Evolutionary conservation across 768 basidiomycete species (phyloP).

Genomic region (Rhodosporidiobolus odoratus): DNA sequence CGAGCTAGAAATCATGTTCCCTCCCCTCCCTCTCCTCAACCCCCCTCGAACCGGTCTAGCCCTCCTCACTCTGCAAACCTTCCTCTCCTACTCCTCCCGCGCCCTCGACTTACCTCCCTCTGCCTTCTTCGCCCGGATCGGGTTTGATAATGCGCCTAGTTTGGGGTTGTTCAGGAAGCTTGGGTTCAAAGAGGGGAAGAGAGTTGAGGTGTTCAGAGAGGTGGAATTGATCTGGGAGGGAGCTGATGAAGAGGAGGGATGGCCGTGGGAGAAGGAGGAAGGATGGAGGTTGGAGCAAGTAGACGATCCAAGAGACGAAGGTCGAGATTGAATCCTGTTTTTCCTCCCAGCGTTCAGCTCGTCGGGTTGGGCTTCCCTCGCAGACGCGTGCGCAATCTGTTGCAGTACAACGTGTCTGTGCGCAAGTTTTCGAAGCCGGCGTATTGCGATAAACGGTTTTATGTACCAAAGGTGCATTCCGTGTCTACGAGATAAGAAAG

Average conservation of each 20-base stretch:
- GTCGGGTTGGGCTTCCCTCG: no score
- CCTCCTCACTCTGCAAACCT: conserved; percentile 58
- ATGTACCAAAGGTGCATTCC: no score
- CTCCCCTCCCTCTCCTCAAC: conserved; percentile 54
- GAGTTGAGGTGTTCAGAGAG: conserved; percentile 70
- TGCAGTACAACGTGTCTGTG: no score
- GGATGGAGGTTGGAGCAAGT: conserved; percentile 12
- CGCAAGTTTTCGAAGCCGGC: no score
- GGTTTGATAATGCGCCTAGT: conserved; percentile 63
- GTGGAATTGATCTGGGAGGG: conserved; percentile 63
- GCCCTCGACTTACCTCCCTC: conserved; percentile 47
- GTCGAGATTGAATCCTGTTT: conserved; percentile 19
- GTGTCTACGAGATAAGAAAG: no score
- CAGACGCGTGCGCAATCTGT: no score
- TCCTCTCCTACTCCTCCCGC: conserved; percentile 59
- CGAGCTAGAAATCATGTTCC: conserved; percentile 90
- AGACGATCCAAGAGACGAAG: conserved; percentile 17
- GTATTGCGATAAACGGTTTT: no score
- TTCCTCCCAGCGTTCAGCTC: no score
- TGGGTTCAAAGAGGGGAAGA: conserved; percentile 65
- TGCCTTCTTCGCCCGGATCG: conserved; percentile 65
- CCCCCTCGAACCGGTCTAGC: conserved; percentile 58
- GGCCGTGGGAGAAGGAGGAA: conserved; percentile 17
- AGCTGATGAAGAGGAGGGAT: background rate
- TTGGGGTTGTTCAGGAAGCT: conserved; percentile 68